These are phyloP conservation scores for Yueomyces sp. DNA, from an alignment of 805 yeast genomes.

Conservation along the genomic window DNA sequence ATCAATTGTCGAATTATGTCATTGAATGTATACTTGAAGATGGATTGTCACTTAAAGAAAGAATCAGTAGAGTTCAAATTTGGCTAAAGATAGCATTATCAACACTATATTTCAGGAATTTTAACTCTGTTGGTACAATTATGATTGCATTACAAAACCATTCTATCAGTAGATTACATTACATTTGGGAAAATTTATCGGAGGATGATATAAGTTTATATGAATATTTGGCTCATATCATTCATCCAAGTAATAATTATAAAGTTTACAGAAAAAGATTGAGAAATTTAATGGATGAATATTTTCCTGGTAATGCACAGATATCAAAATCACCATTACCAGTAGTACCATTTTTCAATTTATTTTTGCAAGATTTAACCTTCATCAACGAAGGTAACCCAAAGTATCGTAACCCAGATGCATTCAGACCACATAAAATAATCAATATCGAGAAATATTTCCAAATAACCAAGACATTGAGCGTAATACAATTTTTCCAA, in stretches of 20 bases:
- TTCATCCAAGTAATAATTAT: slow-evolving; percentile 67
- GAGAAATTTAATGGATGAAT: slow-evolving; percentile 37
- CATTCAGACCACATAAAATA: slow-evolving; percentile 33
- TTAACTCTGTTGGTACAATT: slow-evolving; percentile 67
- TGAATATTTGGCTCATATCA: slow-evolving; percentile 49
- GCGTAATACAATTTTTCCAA: slow-evolving; percentile 57
- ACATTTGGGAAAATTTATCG: slow-evolving; percentile 44
- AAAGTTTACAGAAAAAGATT: slow-evolving; percentile 53
- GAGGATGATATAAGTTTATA: slow-evolving; percentile 49
- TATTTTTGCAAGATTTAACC: slow-evolving; percentile 67
- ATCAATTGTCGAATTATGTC: slow-evolving; percentile 58
- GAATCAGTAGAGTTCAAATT: slow-evolving; percentile 42
- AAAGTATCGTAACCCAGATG: slow-evolving; percentile 46
- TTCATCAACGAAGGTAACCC: slow-evolving; percentile 76
- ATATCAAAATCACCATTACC: slow-evolving; percentile 31
- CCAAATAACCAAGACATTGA: slow-evolving; percentile 50
- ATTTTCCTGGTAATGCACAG: slow-evolving; percentile 4
- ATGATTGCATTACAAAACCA: slow-evolving; percentile 67
- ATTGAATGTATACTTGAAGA: slow-evolving; percentile 55
- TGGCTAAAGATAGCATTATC: slow-evolving; percentile 70
- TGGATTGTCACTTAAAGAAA: slow-evolving; percentile 29
- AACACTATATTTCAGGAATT: slow-evolving; percentile 59
- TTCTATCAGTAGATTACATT: slow-evolving; percentile 47
- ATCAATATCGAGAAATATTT: slow-evolving; percentile 65
- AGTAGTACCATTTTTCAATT: slow-evolving; percentile 61